phyloP scores from a whole-genome alignment of 2,329 filamentous ascomycete species.

The Colletotrichum tanaceti region DNA sequence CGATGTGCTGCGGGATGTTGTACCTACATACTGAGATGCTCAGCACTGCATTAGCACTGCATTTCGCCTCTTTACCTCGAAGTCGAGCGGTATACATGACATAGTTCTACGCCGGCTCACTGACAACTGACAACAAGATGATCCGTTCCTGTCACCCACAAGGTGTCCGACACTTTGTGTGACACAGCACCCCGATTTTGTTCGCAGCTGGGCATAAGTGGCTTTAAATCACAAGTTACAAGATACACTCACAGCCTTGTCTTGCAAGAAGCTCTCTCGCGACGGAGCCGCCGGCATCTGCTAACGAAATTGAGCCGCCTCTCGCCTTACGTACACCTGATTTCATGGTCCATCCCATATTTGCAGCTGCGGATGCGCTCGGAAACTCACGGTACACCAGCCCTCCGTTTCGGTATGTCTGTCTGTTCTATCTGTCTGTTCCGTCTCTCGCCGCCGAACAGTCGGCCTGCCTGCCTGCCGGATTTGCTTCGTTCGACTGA shows the following conservation, averaged over 20 bases:
- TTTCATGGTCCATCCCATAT: neutral
- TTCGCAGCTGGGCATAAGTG: neutral
- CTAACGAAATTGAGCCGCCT: neutral
- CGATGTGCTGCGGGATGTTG: neutral
- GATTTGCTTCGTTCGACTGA: slow-evolving; percentile 30
- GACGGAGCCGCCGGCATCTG: neutral
- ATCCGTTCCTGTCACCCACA: neutral
- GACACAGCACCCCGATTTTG: neutral
- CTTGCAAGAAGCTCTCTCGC: neutral
- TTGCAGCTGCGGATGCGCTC: neutral
- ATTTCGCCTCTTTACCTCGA: slow-evolving; percentile 13
- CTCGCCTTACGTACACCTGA: neutral
- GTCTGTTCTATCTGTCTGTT: neutral
- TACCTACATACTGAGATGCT: neutral
- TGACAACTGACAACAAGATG: neutral
- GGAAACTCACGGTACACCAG: neutral
- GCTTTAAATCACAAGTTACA: neutral
- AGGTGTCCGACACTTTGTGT: neutral
- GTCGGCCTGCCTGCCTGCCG: slow-evolving; percentile 23
- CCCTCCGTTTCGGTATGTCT: neutral
- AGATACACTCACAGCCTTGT: neutral
- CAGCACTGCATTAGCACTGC: slow-evolving; percentile 9
- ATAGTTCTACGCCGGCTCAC: slow-evolving; percentile 2
- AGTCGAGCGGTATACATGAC: neutral
- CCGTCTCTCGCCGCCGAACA: neutral